Conservation (phyloP, 2,329 filamentous ascomycete genomes). For the Coniochaeta sp. region DNA sequence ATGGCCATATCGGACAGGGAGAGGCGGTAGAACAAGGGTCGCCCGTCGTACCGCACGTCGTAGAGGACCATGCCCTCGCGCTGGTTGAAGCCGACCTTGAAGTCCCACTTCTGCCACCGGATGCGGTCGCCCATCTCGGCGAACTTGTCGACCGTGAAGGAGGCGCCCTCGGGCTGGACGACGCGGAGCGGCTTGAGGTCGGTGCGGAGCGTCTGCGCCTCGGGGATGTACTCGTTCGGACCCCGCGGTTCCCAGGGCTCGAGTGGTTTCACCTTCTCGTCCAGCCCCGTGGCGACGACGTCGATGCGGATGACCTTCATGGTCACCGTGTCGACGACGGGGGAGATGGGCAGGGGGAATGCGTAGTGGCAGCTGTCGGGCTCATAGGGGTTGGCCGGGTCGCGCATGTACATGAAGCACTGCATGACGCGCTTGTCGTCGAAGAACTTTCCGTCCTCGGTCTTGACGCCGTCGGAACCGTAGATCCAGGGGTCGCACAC, state of each 20-base stretch:
- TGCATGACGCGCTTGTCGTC: constrained; percentile 46
- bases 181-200: constrained; percentile 59
- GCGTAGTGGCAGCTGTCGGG: constrained; percentile 64
- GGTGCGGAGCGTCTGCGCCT: constrained; percentile 50
- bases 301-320: constrained; percentile 65
- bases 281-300: constrained; percentile 58
- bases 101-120: constrained; percentile 41
- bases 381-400: constrained; percentile 51
- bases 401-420: constrained; percentile 60
- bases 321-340: constrained; percentile 55
- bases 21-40: constrained; percentile 53
- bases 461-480: constrained; percentile 43
- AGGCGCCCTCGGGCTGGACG: constrained; percentile 56
- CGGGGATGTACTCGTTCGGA: constrained; percentile 59
- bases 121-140: constrained; percentile 21
- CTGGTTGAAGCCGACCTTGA: constrained; percentile 59
- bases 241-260: constrained; percentile 50
- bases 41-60: constrained; percentile 53
- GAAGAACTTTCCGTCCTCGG: constrained; percentile 37
- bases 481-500: constrained; percentile 61
- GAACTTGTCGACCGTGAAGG: constrained; percentile 34
- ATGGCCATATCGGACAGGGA: constrained; percentile 58
- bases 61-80: constrained; percentile 58
- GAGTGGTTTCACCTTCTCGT: constrained; percentile 48
- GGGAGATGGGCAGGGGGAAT: constrained; percentile 59